phyloP scores from a whole-genome alignment of 129 eudicot species.

The Sambucus nigra region DNA sequence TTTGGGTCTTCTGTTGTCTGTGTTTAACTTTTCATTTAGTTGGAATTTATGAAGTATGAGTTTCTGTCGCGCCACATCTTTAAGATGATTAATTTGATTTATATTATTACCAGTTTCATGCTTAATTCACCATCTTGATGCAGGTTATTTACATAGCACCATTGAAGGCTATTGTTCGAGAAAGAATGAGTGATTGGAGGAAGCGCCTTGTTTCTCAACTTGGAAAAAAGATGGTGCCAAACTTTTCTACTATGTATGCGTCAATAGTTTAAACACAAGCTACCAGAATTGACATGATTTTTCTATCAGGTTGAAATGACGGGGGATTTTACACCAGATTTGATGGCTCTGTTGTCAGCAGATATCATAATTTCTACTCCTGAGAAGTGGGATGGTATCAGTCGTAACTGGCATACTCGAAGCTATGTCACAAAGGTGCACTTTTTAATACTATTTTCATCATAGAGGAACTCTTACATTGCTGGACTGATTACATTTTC shows the following conservation, averaged over 20 bases:
- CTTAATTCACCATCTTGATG: constrained; percentile 9
- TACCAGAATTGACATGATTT: constrained; percentile 14
- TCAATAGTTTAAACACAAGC: constrained; percentile 4
- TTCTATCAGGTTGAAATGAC: constrained; percentile 91
- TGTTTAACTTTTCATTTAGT: background rate
- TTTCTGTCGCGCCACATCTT: background rate
- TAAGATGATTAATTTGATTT: background rate
- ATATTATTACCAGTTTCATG: constrained; percentile 1
- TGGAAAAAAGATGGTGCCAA: constrained; percentile 72
- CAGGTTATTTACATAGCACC: constrained; percentile 98
- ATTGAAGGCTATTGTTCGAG: constrained; percentile 96
- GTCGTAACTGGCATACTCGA: constrained; percentile 97
- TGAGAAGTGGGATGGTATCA: constrained; percentile 99
- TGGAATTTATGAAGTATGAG: background rate
- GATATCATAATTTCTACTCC: constrained; percentile 98
- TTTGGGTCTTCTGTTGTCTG: background rate
- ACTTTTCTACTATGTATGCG: background rate
- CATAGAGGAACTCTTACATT: background rate
- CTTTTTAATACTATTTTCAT: constrained; percentile 1
- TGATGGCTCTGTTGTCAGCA: constrained; percentile 83
- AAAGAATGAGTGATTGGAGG: constrained; percentile 95
- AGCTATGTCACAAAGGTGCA: constrained; percentile 89
- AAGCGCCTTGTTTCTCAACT: constrained; percentile 84
- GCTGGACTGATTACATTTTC: background rate
- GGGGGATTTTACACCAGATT: constrained; percentile 92